Conservation (phyloP, 2,329 filamentous ascomycete genomes). For the Dothideomycetes sp. region DNA sequence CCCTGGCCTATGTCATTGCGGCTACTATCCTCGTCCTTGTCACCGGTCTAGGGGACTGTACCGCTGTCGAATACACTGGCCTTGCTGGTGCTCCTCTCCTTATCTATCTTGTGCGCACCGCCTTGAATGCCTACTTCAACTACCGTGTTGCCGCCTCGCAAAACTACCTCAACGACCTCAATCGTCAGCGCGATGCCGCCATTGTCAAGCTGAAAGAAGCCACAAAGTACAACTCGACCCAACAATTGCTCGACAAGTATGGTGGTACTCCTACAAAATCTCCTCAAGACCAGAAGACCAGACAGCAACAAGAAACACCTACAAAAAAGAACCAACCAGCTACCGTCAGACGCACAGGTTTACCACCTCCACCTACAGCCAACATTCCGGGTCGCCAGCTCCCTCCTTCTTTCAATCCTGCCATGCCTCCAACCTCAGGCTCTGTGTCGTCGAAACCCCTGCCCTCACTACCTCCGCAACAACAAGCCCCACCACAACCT, state of each 20-base stretch:
- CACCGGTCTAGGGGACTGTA: constrained; percentile 73
- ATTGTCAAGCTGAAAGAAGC: constrained; percentile 92
- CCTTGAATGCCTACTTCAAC: constrained; percentile 63
- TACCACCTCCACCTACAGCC: constrained; percentile 55
- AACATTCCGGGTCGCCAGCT: constrained; percentile 44
- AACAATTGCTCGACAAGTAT: constrained; percentile 90
- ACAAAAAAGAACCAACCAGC: constrained; percentile 22
- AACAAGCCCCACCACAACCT: constrained; percentile 14
- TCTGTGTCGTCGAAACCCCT: not conserved
- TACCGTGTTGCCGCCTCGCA: constrained; percentile 67
- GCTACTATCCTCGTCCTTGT: constrained; percentile 74
- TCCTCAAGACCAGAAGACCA: not conserved
- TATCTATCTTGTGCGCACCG: constrained; percentile 67
- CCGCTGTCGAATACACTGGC: constrained; percentile 65
- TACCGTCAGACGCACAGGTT: constrained; percentile 45
- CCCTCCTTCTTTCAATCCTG: constrained; percentile 34
- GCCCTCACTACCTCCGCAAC: constrained; percentile 8
- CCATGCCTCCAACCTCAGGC: constrained; percentile 48
- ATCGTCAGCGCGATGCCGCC: constrained; percentile 71
- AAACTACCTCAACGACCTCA: constrained; percentile 60
- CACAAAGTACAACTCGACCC: constrained; percentile 91
- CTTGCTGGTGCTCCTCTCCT: constrained; percentile 61
- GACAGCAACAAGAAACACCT: not conserved
- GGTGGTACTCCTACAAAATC: constrained; percentile 48
- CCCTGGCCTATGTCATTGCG: constrained; percentile 83